Base-by-base conservation (phyloP, 2,329 filamentous ascomycete genomes). In the Talaromyces amestolkiae region DNA sequence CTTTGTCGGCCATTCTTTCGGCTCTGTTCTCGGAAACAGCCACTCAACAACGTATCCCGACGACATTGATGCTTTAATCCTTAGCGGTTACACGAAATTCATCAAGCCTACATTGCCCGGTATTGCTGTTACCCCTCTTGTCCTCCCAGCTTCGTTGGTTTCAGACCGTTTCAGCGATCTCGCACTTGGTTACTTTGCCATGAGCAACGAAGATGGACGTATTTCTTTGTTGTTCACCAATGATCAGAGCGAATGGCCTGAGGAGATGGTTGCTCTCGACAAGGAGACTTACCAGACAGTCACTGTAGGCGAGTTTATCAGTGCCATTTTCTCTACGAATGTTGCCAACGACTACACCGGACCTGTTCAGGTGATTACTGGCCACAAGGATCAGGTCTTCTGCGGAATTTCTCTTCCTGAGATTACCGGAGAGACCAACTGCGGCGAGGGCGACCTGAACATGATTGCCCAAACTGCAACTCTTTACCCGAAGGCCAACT, bases 341-440 rank as follows among this genome's bases (percentile, higher is more conserved):
- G 54, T 58, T 11, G 54, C 54, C 33, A 58, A 58, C n/a, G 54
- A 58, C 24, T 58, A 58, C 39, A 41, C 33, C 33, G 54, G 54
- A 41, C 54, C 54, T 24, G 54, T 58, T 58, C 54, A 58, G 6
- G 54, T 58, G 8, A 58, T 58, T n/a, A 58, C 54, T 19, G 54
- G 54, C 15, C 54, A 58, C 54, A 58, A 58, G 54, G 54, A 58
- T 39, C 54, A 58, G 33, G 54, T 58, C n/a, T 58, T 58, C 39
- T 58, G 54, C 10, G 54, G 54, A 39, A 39, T 58, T 8, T 58
- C 54, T 41, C 31, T 39, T 22, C 54, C 54, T 39, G 31, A 35
- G 31, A 22, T 58, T 11, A 58, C 54, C 8, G 54, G 54, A 39
- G 33, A 58, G 54, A 58, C 31, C 9, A 58, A 58, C 33, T 58